phyloP scores from a whole-genome alignment of 352 stramenopile species.

The Globisporangium canariense region DNA sequence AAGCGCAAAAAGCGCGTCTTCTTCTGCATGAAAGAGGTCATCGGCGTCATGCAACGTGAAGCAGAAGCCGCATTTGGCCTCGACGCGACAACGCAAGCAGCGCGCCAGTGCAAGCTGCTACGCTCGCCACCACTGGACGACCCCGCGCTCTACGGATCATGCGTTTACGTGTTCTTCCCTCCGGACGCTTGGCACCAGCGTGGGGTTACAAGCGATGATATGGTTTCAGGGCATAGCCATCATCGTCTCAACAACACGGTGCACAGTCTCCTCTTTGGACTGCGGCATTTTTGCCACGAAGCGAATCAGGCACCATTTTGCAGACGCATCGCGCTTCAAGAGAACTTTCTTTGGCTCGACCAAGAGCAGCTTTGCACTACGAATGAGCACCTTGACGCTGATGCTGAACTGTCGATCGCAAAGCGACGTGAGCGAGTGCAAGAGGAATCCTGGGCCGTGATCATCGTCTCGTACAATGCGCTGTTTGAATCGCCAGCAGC shows the following conservation, averaged over 20 bases:
- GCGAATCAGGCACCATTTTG: constrained; percentile 20
- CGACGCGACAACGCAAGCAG: constrained; percentile 12
- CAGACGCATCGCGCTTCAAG: constrained; percentile 20
- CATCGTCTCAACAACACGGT: constrained; percentile 12
- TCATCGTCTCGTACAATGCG: constrained; percentile 31
- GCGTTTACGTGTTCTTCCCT: constrained; percentile 33
- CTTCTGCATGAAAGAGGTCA: constrained; percentile 30
- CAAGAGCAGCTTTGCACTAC: constrained; percentile 6
- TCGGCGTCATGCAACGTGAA: constrained; percentile 17
- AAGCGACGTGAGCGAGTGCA: constrained; percentile 4
- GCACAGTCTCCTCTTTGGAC: constrained; percentile 25
- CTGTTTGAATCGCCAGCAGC: constrained; percentile 28
- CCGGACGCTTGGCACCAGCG: constrained; percentile 18
- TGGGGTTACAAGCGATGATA: background rate
- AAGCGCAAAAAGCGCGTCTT: constrained; percentile 31
- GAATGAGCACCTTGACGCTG: background rate
- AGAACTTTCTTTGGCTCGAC: constrained; percentile 32
- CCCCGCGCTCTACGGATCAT: constrained; percentile 21
- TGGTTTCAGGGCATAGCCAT: background rate
- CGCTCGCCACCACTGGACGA: constrained; percentile 18
- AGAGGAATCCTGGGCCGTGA: constrained; percentile 22
- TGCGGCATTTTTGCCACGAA: constrained; percentile 28
- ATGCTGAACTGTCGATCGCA: background rate
- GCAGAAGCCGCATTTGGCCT: constrained; percentile 18
- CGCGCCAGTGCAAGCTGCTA: constrained; percentile 19